These are phyloP conservation scores for Papiliotrema flavescens DNA, from an alignment of 1,284 basidiomycete species.

Conservation along the genomic window DNA sequence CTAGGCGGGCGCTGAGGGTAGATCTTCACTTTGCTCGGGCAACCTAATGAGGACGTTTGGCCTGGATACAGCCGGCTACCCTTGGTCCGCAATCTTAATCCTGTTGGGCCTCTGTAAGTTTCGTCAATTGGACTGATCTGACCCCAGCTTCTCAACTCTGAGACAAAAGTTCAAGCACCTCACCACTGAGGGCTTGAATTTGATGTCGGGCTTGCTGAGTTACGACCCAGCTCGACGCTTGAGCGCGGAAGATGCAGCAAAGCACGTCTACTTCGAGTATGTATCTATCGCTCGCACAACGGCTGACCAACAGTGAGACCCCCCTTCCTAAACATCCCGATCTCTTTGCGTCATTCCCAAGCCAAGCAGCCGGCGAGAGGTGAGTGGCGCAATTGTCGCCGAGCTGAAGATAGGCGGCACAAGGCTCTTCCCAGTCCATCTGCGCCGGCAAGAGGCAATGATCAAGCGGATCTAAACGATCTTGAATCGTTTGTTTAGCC, in stretches of 20 bases:
- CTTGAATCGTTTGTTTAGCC: constrained; percentile 41
- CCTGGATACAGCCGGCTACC: constrained; percentile 76
- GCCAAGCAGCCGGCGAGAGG: constrained; percentile 94
- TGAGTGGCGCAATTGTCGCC: constrained; percentile 49
- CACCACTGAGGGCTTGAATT: constrained; percentile 76
- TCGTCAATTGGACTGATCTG: neutral
- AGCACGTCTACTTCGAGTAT: constrained; percentile 89
- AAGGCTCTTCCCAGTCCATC: constrained; percentile 40
- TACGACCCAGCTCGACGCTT: constrained; percentile 87
- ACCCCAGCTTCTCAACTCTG: constrained; percentile 51
- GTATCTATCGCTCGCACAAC: constrained; percentile 28
- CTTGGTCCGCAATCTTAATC: constrained; percentile 70
- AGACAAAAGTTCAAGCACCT: constrained; percentile 66
- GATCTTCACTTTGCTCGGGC: constrained; percentile 86
- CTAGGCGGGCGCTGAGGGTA: constrained; percentile 14
- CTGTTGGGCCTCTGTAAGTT: constrained; percentile 60
- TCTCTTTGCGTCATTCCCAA: constrained; percentile 93
- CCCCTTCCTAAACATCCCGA: constrained; percentile 97
- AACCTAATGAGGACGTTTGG: constrained; percentile 81
- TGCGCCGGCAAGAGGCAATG: constrained; percentile 32
- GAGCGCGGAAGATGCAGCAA: constrained; percentile 78
- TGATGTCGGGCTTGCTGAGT: constrained; percentile 74
- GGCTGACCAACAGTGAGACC: constrained; percentile 63
- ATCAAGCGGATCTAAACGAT: constrained; percentile 30
- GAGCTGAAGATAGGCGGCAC: constrained; percentile 22